A percentile compares a stretch with the other conserved stretches of the same genome.
Evolutionary conservation across 1,284 basidiomycete species (phyloP).

Genomic region (Kwoniella shivajii): DNA sequence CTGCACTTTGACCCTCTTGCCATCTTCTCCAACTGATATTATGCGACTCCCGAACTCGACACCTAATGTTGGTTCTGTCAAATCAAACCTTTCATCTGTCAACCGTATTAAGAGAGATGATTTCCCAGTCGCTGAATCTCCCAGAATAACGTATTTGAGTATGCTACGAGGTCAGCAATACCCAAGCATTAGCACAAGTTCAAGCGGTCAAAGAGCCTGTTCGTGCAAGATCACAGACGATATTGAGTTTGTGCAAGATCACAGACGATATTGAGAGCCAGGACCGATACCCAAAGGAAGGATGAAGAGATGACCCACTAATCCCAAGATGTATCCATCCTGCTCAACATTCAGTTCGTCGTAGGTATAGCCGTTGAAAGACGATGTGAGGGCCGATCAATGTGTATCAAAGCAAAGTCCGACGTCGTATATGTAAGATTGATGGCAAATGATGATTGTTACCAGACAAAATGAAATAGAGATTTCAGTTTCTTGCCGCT

Average conservation of each 20-base stretch:
- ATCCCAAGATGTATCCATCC: conserved; percentile 13
- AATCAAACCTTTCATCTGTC: conserved; percentile 44
- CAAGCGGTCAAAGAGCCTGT: too few species aligned
- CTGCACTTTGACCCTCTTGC: conserved; percentile 50
- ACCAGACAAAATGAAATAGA: neutral
- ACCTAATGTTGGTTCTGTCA: conserved; percentile 47
- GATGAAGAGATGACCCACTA: neutral
- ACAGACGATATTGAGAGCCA: too few species aligned
- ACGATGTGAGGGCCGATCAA: neutral
- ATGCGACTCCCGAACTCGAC: conserved; percentile 50
- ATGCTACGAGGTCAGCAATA: conserved; percentile 29
- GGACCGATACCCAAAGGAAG: neutral
- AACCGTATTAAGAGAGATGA: conserved; percentile 45
- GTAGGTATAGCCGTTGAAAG: too few species aligned
- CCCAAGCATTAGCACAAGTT: too few species aligned
- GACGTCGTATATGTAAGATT: neutral
- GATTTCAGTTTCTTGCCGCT: neutral
- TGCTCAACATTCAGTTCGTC: conserved; percentile 2
- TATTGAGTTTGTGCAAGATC: too few species aligned
- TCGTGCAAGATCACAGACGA: too few species aligned
- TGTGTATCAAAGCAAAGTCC: neutral
- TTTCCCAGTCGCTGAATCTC: conserved; percentile 50
- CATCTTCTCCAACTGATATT: conserved; percentile 36
- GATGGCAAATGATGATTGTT: neutral
- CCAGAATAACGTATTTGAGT: conserved; percentile 51